Percentiles rank a stretch among this genome's conserved stretches.
Evolutionary conservation across 129 eudicot genomes (phyloP).

Genomic region (Lactuca saligna): DNA sequence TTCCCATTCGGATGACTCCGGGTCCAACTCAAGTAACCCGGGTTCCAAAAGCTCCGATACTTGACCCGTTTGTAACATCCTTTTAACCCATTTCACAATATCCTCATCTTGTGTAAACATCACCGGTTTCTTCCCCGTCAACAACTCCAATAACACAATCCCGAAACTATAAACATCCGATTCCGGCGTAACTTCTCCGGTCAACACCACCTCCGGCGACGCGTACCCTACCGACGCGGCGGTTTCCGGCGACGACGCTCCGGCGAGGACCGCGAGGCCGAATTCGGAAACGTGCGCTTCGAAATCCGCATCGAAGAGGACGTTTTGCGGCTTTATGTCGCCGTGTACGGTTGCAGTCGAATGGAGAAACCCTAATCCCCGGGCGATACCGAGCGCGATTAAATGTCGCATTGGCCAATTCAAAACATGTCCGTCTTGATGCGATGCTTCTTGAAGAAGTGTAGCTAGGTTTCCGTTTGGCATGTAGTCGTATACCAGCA

Average conservation of each 20-base stretch:
- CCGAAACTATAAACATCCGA: slow-evolving; percentile 94
- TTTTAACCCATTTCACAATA: slow-evolving; percentile 90
- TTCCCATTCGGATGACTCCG: slow-evolving; percentile 97
- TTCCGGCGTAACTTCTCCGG: slow-evolving; percentile 54
- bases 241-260: slow-evolving; percentile 46
- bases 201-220: slow-evolving; percentile 65
- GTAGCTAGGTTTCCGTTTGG: slow-evolving; percentile 93
- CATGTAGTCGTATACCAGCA: slow-evolving; percentile 87
- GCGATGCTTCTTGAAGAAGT: slow-evolving; percentile 85
- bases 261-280: slow-evolving; percentile 50
- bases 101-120: slow-evolving; percentile 90
- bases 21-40: slow-evolving; percentile 82
- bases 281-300: slow-evolving; percentile 93
- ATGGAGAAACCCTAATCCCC: slow-evolving; percentile 76
- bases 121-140: slow-evolving; percentile 84
- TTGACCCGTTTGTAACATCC: slow-evolving; percentile 79
- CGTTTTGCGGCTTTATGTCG: slow-evolving; percentile 79
- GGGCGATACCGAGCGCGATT: slow-evolving; percentile 85
- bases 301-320: slow-evolving; percentile 86
- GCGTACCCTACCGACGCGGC: slow-evolving; percentile 55
- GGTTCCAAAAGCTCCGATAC: slow-evolving; percentile 83
- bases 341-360: slow-evolving; percentile 66
- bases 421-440: slow-evolving; percentile 91
- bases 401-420: slow-evolving; percentile 99
- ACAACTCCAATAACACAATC: slow-evolving; percentile 71